Base-by-base conservation (phyloP, 202 grass and related monocot species). In the Digitaria exilis region DNA sequence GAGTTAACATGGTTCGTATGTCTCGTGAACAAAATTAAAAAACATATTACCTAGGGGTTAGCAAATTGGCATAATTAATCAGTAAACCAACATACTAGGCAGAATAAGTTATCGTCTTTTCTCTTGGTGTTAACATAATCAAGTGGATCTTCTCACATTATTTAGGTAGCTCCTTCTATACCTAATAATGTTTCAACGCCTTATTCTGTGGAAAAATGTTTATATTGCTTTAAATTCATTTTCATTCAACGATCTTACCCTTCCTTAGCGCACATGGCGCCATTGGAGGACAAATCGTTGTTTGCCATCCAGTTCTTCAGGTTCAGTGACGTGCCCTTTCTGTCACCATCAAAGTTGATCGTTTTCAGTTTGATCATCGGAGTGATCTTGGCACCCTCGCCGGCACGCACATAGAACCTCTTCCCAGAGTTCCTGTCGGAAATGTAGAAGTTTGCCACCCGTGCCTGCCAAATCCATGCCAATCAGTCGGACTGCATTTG, bases 321-420 rank as follows among this genome's bases (percentile, higher is more conserved):
- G 55, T 83, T 66, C 21, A 74, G 62, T 29, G 87, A 85, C 8
- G 79, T 2, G 26, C 64, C 80, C 11, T 85, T 87, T 10, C 58
- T 52, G 3, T 92, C 85, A 8, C 85, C 81, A 4, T 81, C 83
- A 74, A 96, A 84, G 44, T 69, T 65, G 12, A 82, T 63, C 2
- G 75, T 89, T 24, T 70, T 85, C 16, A 15, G 58, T 59, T 87
- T 95, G 4, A 90, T 70, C 80, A 96, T 92, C 25, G 80, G 72
- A 21, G 78, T 62, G 70, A 95, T 74, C 81, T 54, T 82, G 3
- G 61, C 81, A 9, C 87, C 78, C 52, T 96, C 91, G 21, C 91
- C 89, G 4, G 89, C 96, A 51, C 89, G 89, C 44, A 98, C 96
- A 1, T 87, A 90, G 85, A 94, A 98, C 46, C 96, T 94, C 78